Evolutionary conservation across 1,284 basidiomycete species (phyloP), one percentile per base, ranked within the genome.

Genomic region (Earliella scabrosa): DNA sequence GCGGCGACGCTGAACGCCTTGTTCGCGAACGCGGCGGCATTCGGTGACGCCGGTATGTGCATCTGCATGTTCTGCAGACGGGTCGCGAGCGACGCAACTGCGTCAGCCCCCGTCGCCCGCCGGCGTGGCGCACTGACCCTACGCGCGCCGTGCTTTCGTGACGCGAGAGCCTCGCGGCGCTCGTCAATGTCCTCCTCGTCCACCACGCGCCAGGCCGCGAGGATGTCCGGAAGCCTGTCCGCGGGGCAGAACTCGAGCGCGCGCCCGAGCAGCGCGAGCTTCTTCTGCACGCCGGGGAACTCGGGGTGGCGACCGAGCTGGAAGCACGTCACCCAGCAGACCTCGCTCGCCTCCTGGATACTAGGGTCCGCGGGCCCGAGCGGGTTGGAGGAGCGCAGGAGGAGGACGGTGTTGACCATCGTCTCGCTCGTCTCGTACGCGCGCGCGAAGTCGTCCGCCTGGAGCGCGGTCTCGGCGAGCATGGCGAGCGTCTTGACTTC

Each of bases 191-290:
- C 84, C 55, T 90, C 84, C 47, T 77, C 77, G 68, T 89, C 87
- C 45, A 89, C 66, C 24, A 80, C 80, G 41, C 85, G 82, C 91
- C 93, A 97, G 2, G 84, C 78, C 0, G 75, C 71, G 18, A 97
- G 78, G 24, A 97, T 77, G 56, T 90, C 86, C 21, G 87, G 77
- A 9, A 96, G 79, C 60, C 85, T 82, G 46, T 93, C 92, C 0
- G 90, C 69, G 1, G 95, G 93, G 68, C 93, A 96, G n/a, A 97
- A 79, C 65, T 94, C 88, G 27, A 97, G 76, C 3, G 95, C 91
- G 54, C 86, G 83, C 3, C 91, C 93, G n/a, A 97, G 74, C 1
- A 97, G 79, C 1, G 73, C 75, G 60, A 92, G 75, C 65, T 90
- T 92, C 64, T 86, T 83, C 13, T 79, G 73, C 4, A 83, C 73